Base-by-base conservation (phyloP, 352 stramenopile genomes). In the Phytophthora boehmeriae region DNA sequence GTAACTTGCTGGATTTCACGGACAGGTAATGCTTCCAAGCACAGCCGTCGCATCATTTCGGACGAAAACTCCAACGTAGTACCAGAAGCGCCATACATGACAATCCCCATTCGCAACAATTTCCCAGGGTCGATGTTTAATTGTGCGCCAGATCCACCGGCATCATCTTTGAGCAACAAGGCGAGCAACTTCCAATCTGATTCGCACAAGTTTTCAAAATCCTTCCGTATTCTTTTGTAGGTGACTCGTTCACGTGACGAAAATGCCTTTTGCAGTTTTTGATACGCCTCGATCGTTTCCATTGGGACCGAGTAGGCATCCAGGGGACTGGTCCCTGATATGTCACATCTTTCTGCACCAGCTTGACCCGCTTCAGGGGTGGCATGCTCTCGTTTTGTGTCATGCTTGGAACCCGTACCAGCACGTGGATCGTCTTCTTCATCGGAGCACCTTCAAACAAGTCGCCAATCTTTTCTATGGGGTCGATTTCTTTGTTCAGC, bases 21-120 rank as follows among this genome's bases (percentile, higher is more conserved):
- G 34, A 57, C 36, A 19, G 34, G 59, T 45, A 67, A 36, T 35
- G 59, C 35, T 57, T 68, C 52, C 32, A 68, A 25, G 27, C 51
- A 63, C 22, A 68, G 6, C 34, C 47, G 52, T 44, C 44, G 47
- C 60, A 63, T 63, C 60, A 63, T 57, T 19, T 58, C 36, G 5
- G 60, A 68, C 34, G 56, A 59, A 49, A 68, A 57, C 32, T 35
- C 46, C 44, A 68, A 59, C 16, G 6, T 25, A 16, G 23, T 38
- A 44, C 34, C 38, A 51, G n/a, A 45, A 53, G 19, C 27, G 28
- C 36, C 25, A 30, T 5, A 36, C 17, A 32, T 39, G 23, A 57
- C 38, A 36, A 57, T n/a, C n/a, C 35, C 36, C 36, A 57, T 39
- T 41, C n/a, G 50, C 50, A 48, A 39, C 50, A 57, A 48, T 14